A percentile compares a stretch with the other conserved stretches of the same genome.
Conservation (phyloP, 2,329 filamentous ascomycete genomes). For the Parafenestella ontariensis region DNA sequence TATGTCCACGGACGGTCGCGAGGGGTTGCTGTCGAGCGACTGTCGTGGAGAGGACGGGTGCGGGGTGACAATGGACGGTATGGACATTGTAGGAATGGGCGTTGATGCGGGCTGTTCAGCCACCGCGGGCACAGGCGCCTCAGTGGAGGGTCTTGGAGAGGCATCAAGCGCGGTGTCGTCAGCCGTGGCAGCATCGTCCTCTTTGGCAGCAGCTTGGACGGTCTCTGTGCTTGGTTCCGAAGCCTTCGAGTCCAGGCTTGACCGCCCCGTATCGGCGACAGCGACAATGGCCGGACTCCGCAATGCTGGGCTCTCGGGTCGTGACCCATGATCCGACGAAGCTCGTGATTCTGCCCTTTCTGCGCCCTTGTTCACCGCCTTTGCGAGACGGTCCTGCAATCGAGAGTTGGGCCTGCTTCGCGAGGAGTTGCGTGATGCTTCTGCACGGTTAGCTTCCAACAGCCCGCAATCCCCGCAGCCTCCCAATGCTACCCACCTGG, state of each 20-base stretch:
- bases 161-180: slow-evolving; percentile 18
- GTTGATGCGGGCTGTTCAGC: slow-evolving; percentile 48
- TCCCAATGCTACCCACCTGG: slow-evolving; percentile 35
- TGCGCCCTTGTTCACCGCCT: slow-evolving; percentile 79
- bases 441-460: slow-evolving; percentile 43
- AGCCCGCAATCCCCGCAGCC: background rate
- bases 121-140: slow-evolving; percentile 25
- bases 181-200: slow-evolving; percentile 19
- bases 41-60: slow-evolving; percentile 38
- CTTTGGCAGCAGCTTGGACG: slow-evolving; percentile 13
- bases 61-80: slow-evolving; percentile 42
- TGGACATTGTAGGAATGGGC: slow-evolving; percentile 36
- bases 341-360: slow-evolving; percentile 57
- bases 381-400: slow-evolving; percentile 86
- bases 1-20: slow-evolving; percentile 40
- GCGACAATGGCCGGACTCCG: slow-evolving; percentile 24
- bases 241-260: slow-evolving; percentile 54
- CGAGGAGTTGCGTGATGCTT: slow-evolving; percentile 68
- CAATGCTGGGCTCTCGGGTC: slow-evolving; percentile 61
- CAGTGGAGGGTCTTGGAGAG: slow-evolving; percentile 35
- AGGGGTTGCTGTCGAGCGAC: slow-evolving; percentile 42
- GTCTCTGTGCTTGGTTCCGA: slow-evolving; percentile 38
- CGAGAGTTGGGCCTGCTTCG: slow-evolving; percentile 76
- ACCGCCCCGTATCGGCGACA: slow-evolving; percentile 48
- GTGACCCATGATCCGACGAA: slow-evolving; percentile 59